A percentile compares a stretch with the other conserved stretches of the same genome.
Evolutionary conservation across 768 basidiomycete genomes (phyloP).

Genomic region (Termitomyces sp.): DNA sequence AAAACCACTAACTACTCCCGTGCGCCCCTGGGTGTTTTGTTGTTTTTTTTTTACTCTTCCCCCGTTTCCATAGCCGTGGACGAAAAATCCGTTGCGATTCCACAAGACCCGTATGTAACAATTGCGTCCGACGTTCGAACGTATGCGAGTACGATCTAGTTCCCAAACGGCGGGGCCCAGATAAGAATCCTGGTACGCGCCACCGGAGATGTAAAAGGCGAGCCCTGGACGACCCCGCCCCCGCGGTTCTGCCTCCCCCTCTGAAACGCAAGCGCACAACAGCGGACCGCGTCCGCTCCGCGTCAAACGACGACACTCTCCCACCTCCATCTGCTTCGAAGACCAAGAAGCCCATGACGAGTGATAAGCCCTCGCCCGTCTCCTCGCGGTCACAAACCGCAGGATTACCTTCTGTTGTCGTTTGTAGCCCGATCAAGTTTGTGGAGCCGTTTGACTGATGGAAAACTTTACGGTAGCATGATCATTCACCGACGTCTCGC

Average conservation of each 20-base stretch:
- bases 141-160: conserved; percentile 74
- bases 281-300: conserved; percentile 19
- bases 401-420: conserved; percentile 19
- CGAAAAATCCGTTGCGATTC: conserved; percentile 88
- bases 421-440: conserved; percentile 12
- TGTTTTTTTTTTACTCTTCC: not conserved
- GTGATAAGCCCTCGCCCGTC: conserved; percentile 17
- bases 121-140: conserved; percentile 74
- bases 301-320: conserved; percentile 27
- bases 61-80: conserved; percentile 50
- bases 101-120: conserved; percentile 73
- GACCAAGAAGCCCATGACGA: conserved; percentile 35
- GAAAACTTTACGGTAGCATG: conserved; percentile 18
- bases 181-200: conserved; percentile 80
- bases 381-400: conserved; percentile 21
- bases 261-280: conserved; percentile 45
- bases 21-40: not conserved
- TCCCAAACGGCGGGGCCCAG: conserved; percentile 79
- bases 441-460: not conserved
- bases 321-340: conserved; percentile 15
- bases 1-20: conserved; percentile 25
- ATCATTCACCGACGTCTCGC: conserved; percentile 24
- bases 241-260: conserved; percentile 32
- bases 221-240: conserved; percentile 45
- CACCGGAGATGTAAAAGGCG: conserved; percentile 84